Base-by-base conservation (phyloP, 1,139 yeast genomes). In the Spathaspora jeffriesii region DNA sequence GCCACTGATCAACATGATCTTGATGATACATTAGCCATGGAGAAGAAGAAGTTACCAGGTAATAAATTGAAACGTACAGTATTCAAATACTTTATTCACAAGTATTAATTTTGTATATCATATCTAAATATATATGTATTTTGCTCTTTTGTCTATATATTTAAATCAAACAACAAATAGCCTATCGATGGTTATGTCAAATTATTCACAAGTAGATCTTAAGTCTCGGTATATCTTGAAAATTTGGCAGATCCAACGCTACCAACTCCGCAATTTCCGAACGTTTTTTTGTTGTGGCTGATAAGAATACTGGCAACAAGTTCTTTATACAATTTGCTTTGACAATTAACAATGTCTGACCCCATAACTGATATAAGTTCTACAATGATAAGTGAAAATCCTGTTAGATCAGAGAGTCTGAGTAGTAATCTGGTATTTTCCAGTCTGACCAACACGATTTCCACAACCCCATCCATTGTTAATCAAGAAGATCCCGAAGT, bases 71-170 rank as follows among this genome's bases (percentile, higher is more conserved):
- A 64, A 48, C 62, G 64, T 32, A 69, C 59, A 48, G 55, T 73
- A 40, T 63, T 62, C 53, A 72, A 71, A 52, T 67, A 65, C 47
- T 73, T 73, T 50, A 62, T 73, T 15, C 69, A 66, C 49, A 47
- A 61, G 39, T 71, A 70, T 51, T 32, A 68, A 65, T n/a, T 32
- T 32, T 28, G 32, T 28, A 9, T 28, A 28, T 7, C n/a, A 28
- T 14, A 32, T 32, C 13, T 47, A 47, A 9, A 32, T 15, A 15
- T 22, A 22, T 46, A 43, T 20, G n/a, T 40, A 25, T 14, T 17
- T 22, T 15, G 15, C 15, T 21, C 4, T 25, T 25, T 25, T 25
- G 11, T 5, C 11, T 25, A 25, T 25, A 22, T 22, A 6, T 9
- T n/a, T n/a, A n/a, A n/a, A n/a, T n/a, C n/a, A n/a, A n/a, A n/a